These are phyloP conservation scores for Zygosaccharomyces rouxii DNA, from an alignment of 805 yeast genomes.

Conservation along the genomic window DNA sequence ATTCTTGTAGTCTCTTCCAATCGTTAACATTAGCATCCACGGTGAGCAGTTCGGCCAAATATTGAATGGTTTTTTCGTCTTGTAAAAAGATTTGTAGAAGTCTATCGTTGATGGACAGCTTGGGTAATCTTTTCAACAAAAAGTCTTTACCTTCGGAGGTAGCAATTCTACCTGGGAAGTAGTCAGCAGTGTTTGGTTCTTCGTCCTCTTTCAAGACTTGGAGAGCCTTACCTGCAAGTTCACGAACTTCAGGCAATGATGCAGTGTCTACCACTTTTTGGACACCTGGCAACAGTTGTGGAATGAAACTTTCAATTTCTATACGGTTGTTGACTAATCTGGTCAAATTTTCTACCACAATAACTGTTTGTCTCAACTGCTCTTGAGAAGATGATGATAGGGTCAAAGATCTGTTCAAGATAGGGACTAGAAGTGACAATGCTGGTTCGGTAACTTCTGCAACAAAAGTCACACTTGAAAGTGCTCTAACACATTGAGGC, in stretches of 20 bases:
- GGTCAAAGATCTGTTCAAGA: slow-evolving; percentile 81
- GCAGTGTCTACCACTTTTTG: slow-evolving; percentile 85
- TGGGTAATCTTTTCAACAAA: slow-evolving; percentile 28
- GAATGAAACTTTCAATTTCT: slow-evolving; percentile 85
- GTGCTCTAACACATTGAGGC: slow-evolving; percentile 80
- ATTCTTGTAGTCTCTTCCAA: slow-evolving; percentile 60
- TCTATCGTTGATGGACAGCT: slow-evolving; percentile 2
- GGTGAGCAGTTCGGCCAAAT: slow-evolving; percentile 50
- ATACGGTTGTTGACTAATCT: slow-evolving; percentile 89
- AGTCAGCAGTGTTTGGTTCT: slow-evolving; percentile 44
- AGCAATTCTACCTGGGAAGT: slow-evolving; percentile 71
- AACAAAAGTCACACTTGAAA: slow-evolving; percentile 92
- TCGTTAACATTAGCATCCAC: slow-evolving; percentile 69
- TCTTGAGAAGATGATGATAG: slow-evolving; percentile 86
- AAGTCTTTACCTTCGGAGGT: slow-evolving; percentile 49
- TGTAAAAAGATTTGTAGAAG: slow-evolving; percentile 25
- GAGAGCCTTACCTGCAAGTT: slow-evolving; percentile 82
- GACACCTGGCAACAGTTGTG: slow-evolving; percentile 85
- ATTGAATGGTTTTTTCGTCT: slow-evolving; percentile 39
- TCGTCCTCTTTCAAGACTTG: slow-evolving; percentile 79
- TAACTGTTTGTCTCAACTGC: slow-evolving; percentile 93
- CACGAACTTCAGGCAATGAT: slow-evolving; percentile 94
- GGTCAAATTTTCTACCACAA: slow-evolving; percentile 91
- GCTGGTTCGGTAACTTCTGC: slow-evolving; percentile 99
- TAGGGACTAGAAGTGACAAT: slow-evolving; percentile 83